Conservation (phyloP, 352 stramenopile species). For the Pythium brachiatum region DNA sequence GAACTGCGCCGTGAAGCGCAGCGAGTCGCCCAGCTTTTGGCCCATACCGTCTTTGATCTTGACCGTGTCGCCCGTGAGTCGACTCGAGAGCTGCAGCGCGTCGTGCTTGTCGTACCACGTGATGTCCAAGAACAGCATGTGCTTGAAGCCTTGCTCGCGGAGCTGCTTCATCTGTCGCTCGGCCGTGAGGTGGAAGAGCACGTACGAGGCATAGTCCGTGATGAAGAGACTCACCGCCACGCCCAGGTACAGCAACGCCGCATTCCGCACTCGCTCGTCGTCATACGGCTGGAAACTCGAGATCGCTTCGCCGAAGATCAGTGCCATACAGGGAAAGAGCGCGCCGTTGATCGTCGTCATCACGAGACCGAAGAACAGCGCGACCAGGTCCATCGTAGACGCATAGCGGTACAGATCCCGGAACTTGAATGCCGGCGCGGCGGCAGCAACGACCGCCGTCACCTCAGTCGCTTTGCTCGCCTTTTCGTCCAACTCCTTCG, state of each 20-base stretch:
- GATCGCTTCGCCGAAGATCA: slow-evolving; percentile 39
- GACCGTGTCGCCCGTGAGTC: slow-evolving; percentile 25
- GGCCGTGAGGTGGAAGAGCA: slow-evolving; percentile 28
- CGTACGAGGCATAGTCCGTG: slow-evolving; percentile 31
- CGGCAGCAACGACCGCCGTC: neutral
- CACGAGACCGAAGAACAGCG: slow-evolving; percentile 25
- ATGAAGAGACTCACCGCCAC: slow-evolving; percentile 28
- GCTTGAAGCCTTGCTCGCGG: slow-evolving; percentile 13
- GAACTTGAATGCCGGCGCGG: slow-evolving; percentile 22
- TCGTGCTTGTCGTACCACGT: slow-evolving; percentile 28
- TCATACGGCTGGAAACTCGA: slow-evolving; percentile 29
- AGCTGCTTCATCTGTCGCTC: slow-evolving; percentile 30
- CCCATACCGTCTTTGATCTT: slow-evolving; percentile 39
- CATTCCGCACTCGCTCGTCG: slow-evolving; percentile 17
- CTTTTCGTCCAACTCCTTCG: slow-evolving; percentile 1
- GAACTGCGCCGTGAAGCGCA: slow-evolving; percentile 33
- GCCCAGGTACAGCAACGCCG: slow-evolving; percentile 18
- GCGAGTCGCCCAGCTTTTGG: slow-evolving; percentile 33
- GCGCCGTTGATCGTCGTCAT: slow-evolving; percentile 33
- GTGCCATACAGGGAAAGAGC: slow-evolving; percentile 38
- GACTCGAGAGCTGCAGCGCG: slow-evolving; percentile 22
- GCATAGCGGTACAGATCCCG: slow-evolving; percentile 30
- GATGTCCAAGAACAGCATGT: slow-evolving; percentile 28
- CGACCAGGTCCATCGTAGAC: slow-evolving; percentile 18
- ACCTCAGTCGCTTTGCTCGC: neutral